phyloP scores from a whole-genome alignment of 345 rosid species.

The Ceriops tagal region DNA sequence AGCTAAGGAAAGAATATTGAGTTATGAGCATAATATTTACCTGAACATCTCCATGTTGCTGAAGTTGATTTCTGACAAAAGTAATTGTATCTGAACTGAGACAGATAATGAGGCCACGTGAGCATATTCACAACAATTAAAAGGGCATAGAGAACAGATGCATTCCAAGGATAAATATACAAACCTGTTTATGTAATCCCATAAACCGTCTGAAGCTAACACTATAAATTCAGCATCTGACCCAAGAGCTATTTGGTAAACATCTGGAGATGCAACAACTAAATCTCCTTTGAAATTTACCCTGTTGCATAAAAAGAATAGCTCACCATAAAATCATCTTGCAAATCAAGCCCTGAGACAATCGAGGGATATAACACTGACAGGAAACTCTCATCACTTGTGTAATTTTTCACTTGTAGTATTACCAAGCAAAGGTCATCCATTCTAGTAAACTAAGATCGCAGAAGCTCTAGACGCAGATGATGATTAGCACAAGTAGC shows the following conservation, averaged over 20 bases:
- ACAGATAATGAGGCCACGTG: constrained; percentile 17
- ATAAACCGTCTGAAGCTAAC: constrained; percentile 88
- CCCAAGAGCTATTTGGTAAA: constrained; percentile 56
- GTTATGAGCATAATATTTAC: constrained; percentile 25
- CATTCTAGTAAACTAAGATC: too few species aligned
- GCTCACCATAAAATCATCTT: constrained; percentile 4
- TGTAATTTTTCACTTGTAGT: too few species aligned
- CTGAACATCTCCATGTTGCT: constrained; percentile 91
- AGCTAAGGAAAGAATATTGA: neutral
- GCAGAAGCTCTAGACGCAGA: too few species aligned
- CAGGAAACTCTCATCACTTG: too few species aligned
- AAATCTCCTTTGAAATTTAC: constrained; percentile 66
- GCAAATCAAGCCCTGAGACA: constrained; percentile 6
- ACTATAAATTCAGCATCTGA: constrained; percentile 76
- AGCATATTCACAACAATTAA: neutral
- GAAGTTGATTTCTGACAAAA: constrained; percentile 77
- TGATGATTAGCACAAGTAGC: too few species aligned
- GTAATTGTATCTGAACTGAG: constrained; percentile 70
- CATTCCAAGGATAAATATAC: neutral
- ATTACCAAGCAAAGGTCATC: too few species aligned
- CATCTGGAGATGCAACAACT: constrained; percentile 75
- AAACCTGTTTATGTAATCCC: constrained; percentile 94
- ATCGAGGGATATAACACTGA: too few species aligned
- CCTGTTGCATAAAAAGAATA: constrained; percentile 36
- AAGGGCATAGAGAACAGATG: neutral